Evolutionary conservation across 441 rosid genomes (phyloP).

Genomic region (Jatropha multifida): DNA sequence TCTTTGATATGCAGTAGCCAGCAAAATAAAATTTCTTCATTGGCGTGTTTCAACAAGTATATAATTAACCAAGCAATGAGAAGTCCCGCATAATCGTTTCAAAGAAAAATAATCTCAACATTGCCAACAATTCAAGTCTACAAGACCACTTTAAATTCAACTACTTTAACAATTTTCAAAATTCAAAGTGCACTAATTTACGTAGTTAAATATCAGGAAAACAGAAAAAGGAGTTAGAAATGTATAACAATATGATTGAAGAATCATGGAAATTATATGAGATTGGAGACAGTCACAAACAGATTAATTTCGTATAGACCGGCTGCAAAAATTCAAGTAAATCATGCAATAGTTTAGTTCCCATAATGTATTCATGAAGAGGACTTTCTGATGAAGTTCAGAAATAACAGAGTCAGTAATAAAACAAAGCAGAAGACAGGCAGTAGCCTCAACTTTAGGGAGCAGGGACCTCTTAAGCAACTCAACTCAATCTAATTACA

Average conservation of each 20-base stretch:
- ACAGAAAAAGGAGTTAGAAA: no score
- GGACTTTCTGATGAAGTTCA: no score
- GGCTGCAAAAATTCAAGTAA: not conserved
- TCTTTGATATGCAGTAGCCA: not conserved
- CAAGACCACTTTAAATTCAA: not conserved
- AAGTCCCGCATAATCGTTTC: not conserved
- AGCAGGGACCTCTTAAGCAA: not conserved
- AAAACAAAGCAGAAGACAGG: not conserved
- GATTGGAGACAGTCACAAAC: not conserved
- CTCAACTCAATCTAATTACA: not conserved
- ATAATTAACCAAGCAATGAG: not conserved
- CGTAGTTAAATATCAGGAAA: not conserved
- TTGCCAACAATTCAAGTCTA: not conserved
- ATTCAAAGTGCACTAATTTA: not conserved
- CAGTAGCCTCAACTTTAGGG: not conserved
- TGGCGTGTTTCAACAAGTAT: not conserved
- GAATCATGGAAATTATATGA: not conserved
- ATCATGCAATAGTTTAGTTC: not conserved
- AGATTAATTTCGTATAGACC: not conserved
- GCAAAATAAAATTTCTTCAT: not conserved
- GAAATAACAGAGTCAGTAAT: not conserved
- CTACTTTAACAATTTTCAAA: not conserved
- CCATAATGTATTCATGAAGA: not conserved
- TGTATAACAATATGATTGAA: not conserved
- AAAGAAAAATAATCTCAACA: not conserved